Evolutionary conservation across 352 stramenopile genomes (phyloP), one percentile per base, ranked within the genome.

Genomic region (Phytophthora quininea): DNA sequence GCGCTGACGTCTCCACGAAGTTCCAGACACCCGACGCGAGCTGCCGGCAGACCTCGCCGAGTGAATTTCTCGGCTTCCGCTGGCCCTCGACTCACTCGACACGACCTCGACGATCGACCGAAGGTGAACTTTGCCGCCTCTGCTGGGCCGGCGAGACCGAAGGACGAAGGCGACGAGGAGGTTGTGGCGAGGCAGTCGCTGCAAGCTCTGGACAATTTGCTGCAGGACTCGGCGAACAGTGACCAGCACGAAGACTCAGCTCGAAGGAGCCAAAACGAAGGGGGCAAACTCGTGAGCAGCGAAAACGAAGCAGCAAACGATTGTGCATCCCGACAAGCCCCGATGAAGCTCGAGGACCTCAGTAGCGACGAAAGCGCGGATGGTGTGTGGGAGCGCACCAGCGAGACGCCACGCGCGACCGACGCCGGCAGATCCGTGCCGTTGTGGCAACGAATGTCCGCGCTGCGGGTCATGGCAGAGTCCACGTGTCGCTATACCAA

Each of bases 401-500:
- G 47, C 31, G 3, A 29, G 46, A 38, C 11, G 53, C 40, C 14
- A n/a, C 50, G 14, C 12, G 30, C 31, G 29, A 7, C 15, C n/a
- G 4, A 58, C 4, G 10, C 3, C 12, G 46, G 48, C 19, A 63
- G 46, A 15, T 55, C 58, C 32, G 46, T 47, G 31, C 54, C 52
- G 40, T 45, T 73, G 4, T 76, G 69, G 69, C 47, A 45, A 29
- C 56, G 53, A 52, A 70, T 76, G 40, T 73, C 69, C 24, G 69
- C 51, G 31, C 33, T 76, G 58, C 69, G 62, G 35, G 54, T 61
- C 9, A 71, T 69, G 64, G 64, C 69, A 11, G 69, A 76, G 9
- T 64, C 54, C 11, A 73, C 67, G n/a, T 75, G 69, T 46, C 62
- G 32, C 35, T 71, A 68, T 7, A 63, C 68, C 15, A 68, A 72